Evolutionary conservation across 257 asterid species (phyloP).

Genomic region (Plantago ovata): DNA sequence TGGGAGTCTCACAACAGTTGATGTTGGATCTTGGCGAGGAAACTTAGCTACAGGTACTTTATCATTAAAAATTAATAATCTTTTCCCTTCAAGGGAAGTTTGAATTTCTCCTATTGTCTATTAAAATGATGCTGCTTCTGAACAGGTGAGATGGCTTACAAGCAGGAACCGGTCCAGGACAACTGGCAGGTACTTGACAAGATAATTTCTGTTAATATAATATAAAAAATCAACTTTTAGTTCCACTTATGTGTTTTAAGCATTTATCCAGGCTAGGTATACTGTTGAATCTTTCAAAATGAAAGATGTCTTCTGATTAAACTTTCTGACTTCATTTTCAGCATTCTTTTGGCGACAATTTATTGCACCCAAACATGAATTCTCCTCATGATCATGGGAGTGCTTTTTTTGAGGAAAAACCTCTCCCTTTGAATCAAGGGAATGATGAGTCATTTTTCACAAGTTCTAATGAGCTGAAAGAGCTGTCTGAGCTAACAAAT

Average conservation of each 20-base stretch:
- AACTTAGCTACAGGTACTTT: constrained; percentile 46
- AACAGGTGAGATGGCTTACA: constrained; percentile 55
- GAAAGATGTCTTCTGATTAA: not conserved
- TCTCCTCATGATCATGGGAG: constrained; percentile 22
- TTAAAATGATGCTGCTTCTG: constrained; percentile 21
- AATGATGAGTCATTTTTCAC: constrained; percentile 31
- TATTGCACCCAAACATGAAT: constrained; percentile 22
- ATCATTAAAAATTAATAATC: constrained; percentile 13
- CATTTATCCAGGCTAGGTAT: not conserved
- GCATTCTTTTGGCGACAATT: constrained; percentile 29
- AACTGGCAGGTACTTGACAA: constrained; percentile 48
- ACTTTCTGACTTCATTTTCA: constrained; percentile 18
- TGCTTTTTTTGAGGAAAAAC: constrained; percentile 34
- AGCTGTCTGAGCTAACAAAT: constrained; percentile 34
- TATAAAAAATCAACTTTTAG: not conserved
- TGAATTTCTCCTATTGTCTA: constrained; percentile 7
- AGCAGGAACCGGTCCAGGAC: constrained; percentile 44
- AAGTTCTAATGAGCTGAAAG: constrained; percentile 41
- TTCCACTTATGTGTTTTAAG: not conserved
- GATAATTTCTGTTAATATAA: not conserved
- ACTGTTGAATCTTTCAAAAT: not conserved
- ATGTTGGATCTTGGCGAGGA: constrained; percentile 52
- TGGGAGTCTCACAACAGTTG: constrained; percentile 36
- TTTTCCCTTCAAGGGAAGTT: constrained; percentile 9
- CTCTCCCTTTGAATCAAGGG: constrained; percentile 38